phyloP scores from a whole-genome alignment of 805 yeast species.

The Priceomyces carsonii region DNA sequence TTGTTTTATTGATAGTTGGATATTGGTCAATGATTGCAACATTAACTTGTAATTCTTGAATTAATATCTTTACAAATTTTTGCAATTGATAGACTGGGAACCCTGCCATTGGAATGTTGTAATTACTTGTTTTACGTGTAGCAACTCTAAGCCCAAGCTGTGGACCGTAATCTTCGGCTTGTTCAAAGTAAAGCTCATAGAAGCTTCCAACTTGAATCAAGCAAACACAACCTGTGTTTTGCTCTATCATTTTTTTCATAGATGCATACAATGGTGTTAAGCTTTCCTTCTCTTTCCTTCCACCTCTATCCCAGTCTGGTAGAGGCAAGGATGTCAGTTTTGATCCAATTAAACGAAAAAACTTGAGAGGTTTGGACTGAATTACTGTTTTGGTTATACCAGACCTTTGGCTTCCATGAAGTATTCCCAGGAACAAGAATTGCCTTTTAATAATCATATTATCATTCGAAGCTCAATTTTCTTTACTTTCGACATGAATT shows the following conservation, averaged over 20 bases:
- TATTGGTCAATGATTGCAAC: constrained; percentile 84
- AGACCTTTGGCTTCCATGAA: no score
- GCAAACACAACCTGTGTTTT: constrained; percentile 40
- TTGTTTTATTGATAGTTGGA: constrained; percentile 18
- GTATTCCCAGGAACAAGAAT: no score
- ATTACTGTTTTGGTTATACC: no score
- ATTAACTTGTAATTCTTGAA: constrained; percentile 64
- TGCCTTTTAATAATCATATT: no score
- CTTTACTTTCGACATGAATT: no score
- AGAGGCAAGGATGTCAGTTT: constrained; percentile 4
- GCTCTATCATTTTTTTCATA: constrained; percentile 30
- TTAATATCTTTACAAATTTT: constrained; percentile 71
- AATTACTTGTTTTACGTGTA: constrained; percentile 44
- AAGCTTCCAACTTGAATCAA: constrained; percentile 82
- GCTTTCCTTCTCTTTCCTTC: constrained; percentile 27
- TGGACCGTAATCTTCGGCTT: constrained; percentile 74
- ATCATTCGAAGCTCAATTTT: no score
- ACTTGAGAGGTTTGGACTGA: no score
- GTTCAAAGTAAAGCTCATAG: constrained; percentile 86
- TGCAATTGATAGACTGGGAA: constrained; percentile 76
- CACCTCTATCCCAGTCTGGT: constrained; percentile 42
- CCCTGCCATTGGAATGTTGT: constrained; percentile 78
- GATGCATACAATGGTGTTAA: constrained; percentile 38
- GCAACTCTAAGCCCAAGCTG: constrained; percentile 73
- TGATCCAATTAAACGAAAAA: no score